Evolutionary conservation across 78 protist genomes (phyloP), one percentile per base, ranked within the genome.

Genomic region (Speleostelium caveatum): DNA sequence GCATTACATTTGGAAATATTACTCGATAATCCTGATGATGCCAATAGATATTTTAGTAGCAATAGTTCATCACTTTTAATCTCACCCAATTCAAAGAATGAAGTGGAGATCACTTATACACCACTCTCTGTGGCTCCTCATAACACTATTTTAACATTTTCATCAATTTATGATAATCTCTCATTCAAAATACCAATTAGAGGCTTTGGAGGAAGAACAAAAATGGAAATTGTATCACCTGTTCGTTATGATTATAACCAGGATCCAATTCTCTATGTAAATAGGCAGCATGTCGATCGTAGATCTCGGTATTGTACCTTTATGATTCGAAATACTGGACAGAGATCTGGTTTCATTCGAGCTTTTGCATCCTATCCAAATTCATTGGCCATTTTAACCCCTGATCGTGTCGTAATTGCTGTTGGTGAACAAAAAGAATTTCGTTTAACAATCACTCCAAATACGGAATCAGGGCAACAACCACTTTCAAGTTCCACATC

Each of bases 311-410:
- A 53, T n/a, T 69, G 80, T 45, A 30, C 5, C 12, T 58, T 83
- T 22, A 32, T 73, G 0, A 53, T 83, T 14, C 67, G 69, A 45
- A 83, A 83, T 22, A 42, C 75, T 17, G 91, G 91, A 32, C 91
- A 83, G 32, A 33, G 91, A 24, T 49, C 91, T 24, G 91, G 91
- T 42, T 83, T 83, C 22, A 36, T 83, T 22, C 36, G 79, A 21
- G 74, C 80, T 0, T 39, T 83, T 24, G 35, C 80, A 51, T 17
- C 32, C 35, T 56, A 56, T 41, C 42, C 74, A 16, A 56, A 59
- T n/a, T 62, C 80, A 16, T 26, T 30, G 6, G 38, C 66, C 42
- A 35, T 49, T 4, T 42, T 83, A 35, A 19, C 12, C 8, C 91
- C 91, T 56, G 66, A 69, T 35, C n/a, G 68, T 26, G 63, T 74